Evolutionary conservation across 768 basidiomycete species (phyloP).

Genomic region (Termitomyces sp.): DNA sequence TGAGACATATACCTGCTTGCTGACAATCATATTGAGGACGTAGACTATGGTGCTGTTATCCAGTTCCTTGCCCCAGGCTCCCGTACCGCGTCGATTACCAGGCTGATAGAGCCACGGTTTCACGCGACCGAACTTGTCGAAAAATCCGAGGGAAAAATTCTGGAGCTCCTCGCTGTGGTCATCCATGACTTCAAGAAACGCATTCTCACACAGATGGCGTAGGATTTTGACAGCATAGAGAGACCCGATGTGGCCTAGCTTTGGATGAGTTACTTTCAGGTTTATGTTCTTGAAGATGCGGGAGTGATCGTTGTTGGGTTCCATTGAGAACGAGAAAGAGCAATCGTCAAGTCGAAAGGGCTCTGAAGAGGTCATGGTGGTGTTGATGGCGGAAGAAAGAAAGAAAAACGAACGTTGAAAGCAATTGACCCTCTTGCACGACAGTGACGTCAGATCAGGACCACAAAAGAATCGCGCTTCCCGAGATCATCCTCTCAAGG

Average conservation of each 20-base stretch:
- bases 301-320: conserved; percentile 6
- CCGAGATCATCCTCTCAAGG: background rate
- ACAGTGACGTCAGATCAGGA: background rate
- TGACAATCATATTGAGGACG: conserved; percentile 19
- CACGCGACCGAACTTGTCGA: conserved; percentile 22
- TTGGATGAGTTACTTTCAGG: conserved; percentile 6
- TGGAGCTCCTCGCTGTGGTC: conserved; percentile 24
- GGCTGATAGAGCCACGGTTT: conserved; percentile 19
- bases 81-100: conserved; percentile 24
- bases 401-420: background rate
- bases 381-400: background rate
- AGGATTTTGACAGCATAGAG: conserved; percentile 10
- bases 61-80: conserved; percentile 25
- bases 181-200: conserved; percentile 21
- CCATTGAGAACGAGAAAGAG: background rate
- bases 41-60: conserved; percentile 22
- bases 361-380: background rate
- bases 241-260: conserved; percentile 4
- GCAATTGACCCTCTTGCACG: background rate
- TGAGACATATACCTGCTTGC: background rate
- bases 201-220: conserved; percentile 1
- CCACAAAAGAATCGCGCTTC: background rate
- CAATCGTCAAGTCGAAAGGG: background rate
- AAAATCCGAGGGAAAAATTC: conserved; percentile 21
- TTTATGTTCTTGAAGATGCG: conserved; percentile 1